phyloP scores from a whole-genome alignment of 106 monocot genomes.

The Platanthera guangdongensis region DNA sequence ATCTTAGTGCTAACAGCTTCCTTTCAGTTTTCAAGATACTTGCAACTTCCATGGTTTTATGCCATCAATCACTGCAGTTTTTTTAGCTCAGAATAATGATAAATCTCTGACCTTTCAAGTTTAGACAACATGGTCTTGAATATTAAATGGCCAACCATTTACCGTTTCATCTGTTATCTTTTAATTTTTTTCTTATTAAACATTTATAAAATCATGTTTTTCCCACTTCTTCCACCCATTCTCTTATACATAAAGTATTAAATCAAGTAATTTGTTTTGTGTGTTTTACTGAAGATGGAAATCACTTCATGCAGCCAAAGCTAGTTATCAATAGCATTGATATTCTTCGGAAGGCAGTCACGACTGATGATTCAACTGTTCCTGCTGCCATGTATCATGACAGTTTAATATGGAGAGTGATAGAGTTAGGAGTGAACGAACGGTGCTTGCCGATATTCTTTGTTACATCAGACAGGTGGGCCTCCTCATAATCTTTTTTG shows the following conservation, averaged over 20 bases:
- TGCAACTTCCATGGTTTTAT: neutral
- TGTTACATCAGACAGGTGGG: constrained; percentile 74
- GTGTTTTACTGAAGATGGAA: neutral
- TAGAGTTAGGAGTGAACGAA: constrained; percentile 73
- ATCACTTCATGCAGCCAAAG: constrained; percentile 64
- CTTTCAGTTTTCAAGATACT: neutral
- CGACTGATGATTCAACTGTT: constrained; percentile 53
- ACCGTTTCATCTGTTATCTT: neutral
- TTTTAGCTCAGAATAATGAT: neutral
- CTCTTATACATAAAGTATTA: neutral
- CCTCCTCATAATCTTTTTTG: neutral
- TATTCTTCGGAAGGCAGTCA: constrained; percentile 53
- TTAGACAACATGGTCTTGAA: neutral
- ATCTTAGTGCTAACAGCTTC: neutral
- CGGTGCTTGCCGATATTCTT: constrained; percentile 77
- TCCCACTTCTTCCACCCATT: neutral
- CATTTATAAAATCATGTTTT: neutral
- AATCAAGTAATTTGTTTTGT: neutral
- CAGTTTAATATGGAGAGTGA: constrained; percentile 79
- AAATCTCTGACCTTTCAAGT: neutral
- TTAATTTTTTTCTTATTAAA: neutral
- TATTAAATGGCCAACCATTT: neutral
- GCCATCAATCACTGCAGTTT: neutral
- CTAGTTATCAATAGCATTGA: constrained; percentile 85
- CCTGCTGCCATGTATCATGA: constrained; percentile 77